A percentile compares a stretch with the other conserved stretches of the same genome.
Evolutionary conservation across 805 yeast genomes (phyloP).

Genomic region (Cyberlindnera euphorbiiphila): DNA sequence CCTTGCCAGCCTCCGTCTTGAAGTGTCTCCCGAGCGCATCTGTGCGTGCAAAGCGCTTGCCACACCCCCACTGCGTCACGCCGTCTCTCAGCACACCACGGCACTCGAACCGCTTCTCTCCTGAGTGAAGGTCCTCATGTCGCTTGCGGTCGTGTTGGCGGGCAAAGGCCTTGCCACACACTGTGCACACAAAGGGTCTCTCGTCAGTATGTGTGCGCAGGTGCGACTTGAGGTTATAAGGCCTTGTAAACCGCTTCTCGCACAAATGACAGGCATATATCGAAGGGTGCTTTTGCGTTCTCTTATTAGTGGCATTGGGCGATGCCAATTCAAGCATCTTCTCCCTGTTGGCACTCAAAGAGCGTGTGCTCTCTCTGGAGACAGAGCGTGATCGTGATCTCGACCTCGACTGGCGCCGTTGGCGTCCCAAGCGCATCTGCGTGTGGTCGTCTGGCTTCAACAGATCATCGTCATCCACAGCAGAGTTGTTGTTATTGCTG

Average conservation of each 20-base stretch:
- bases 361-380: slow-evolving; percentile 27
- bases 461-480: slow-evolving; percentile 13
- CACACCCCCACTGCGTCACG: slow-evolving; percentile 66
- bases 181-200: slow-evolving; percentile 66
- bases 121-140: slow-evolving; percentile 72
- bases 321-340: slow-evolving; percentile 65
- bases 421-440: slow-evolving; percentile 31
- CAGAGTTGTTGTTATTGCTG: neutral
- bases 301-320: slow-evolving; percentile 47
- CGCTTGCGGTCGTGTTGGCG: slow-evolving; percentile 74
- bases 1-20: slow-evolving; percentile 73
- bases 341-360: slow-evolving; percentile 37
- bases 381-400: slow-evolving; percentile 28
- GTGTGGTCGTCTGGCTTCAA: slow-evolving; percentile 21
- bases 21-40: slow-evolving; percentile 80
- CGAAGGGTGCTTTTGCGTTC: slow-evolving; percentile 69
- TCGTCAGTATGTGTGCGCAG: slow-evolving; percentile 86
- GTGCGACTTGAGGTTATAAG: slow-evolving; percentile 90
- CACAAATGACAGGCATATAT: slow-evolving; percentile 78
- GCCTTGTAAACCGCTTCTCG: slow-evolving; percentile 83
- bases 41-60: slow-evolving; percentile 71
- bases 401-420: slow-evolving; percentile 37
- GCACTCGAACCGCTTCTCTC: slow-evolving; percentile 72
- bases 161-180: slow-evolving; percentile 81
- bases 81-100: slow-evolving; percentile 60